phyloP scores from a whole-genome alignment of 2,329 filamentous ascomycete species.

The Aspergillus novofumigatus region DNA sequence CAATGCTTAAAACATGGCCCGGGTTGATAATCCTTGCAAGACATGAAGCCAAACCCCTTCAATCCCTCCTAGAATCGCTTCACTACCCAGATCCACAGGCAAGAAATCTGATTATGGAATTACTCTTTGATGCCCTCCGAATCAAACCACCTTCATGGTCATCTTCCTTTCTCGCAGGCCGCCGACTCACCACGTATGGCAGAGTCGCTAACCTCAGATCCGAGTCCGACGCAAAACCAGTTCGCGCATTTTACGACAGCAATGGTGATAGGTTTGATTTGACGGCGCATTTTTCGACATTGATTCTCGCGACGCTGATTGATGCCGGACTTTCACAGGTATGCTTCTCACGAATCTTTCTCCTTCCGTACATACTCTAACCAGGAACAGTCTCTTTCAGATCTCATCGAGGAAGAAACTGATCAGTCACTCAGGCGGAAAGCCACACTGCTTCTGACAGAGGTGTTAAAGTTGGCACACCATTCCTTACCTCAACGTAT shows the following conservation, averaged over 20 bases:
- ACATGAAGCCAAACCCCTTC: slow-evolving; percentile 79
- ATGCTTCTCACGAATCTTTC: slow-evolving; percentile 4
- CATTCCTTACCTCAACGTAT: slow-evolving; percentile 76
- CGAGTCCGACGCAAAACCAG: slow-evolving; percentile 50
- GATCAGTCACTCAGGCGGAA: slow-evolving; percentile 68
- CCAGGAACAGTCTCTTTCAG: slow-evolving; percentile 40
- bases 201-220: slow-evolving; percentile 80
- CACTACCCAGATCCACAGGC: slow-evolving; percentile 55
- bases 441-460: slow-evolving; percentile 83
- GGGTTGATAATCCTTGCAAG: slow-evolving; percentile 84
- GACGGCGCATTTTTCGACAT: slow-evolving; percentile 87
- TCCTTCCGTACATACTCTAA: slow-evolving; percentile 13
- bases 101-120: slow-evolving; percentile 76
- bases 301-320: slow-evolving; percentile 80
- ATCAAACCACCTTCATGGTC: slow-evolving; percentile 96
- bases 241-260: slow-evolving; percentile 57
- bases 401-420: slow-evolving; percentile 47
- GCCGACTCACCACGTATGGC: slow-evolving; percentile 93
- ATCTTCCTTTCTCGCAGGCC: slow-evolving; percentile 87
- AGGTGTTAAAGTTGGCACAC: slow-evolving; percentile 84
- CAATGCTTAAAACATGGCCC: slow-evolving; percentile 88
- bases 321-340: slow-evolving; percentile 67
- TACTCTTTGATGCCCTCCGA: slow-evolving; percentile 76
- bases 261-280: slow-evolving; percentile 66
- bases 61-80: slow-evolving; percentile 68